phyloP scores from a whole-genome alignment of 2,329 filamentous ascomycete species.

The Dactylellina haptotyla region DNA sequence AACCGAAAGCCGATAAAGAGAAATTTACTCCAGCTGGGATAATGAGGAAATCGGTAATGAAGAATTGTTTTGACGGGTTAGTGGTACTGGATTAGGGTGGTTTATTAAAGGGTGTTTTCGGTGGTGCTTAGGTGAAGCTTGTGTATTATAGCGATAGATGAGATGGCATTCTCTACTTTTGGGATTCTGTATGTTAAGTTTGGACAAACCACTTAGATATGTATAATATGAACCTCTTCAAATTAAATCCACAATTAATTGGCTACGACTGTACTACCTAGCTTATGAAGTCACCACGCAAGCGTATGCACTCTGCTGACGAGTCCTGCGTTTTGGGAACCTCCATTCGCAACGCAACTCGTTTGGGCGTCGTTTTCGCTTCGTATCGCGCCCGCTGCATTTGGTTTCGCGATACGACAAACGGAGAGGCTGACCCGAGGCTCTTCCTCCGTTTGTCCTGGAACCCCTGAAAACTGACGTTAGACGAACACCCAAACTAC shows the following conservation, averaged over 20 bases:
- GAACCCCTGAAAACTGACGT: background rate
- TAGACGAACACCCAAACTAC: background rate
- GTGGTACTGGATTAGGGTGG: slow-evolving; percentile 66
- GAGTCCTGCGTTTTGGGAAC: too few species aligned
- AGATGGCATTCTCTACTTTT: slow-evolving; percentile 3
- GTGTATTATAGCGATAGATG: slow-evolving; percentile 3
- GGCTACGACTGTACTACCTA: background rate
- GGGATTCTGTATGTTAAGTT: background rate
- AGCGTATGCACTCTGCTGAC: too few species aligned
- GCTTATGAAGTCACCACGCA: too few species aligned
- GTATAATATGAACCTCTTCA: slow-evolving; percentile 16
- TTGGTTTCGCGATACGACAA: slow-evolving; percentile 41
- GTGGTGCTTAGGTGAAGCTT: background rate
- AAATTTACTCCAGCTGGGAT: slow-evolving; percentile 64
- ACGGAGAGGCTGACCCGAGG: slow-evolving; percentile 30
- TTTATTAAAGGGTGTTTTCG: background rate
- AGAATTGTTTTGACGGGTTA: slow-evolving; percentile 69
- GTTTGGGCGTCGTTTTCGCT: slow-evolving; percentile 3
- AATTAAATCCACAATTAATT: background rate
- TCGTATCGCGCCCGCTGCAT: slow-evolving; percentile 39
- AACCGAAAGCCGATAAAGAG: slow-evolving; percentile 60
- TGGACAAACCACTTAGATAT: slow-evolving; percentile 17
- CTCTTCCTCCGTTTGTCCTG: slow-evolving; percentile 10
- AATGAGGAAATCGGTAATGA: slow-evolving; percentile 66
- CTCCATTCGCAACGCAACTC: too few species aligned